Conservation (phyloP, 208 protist genomes). For the Crithidia thermophila region DNA sequence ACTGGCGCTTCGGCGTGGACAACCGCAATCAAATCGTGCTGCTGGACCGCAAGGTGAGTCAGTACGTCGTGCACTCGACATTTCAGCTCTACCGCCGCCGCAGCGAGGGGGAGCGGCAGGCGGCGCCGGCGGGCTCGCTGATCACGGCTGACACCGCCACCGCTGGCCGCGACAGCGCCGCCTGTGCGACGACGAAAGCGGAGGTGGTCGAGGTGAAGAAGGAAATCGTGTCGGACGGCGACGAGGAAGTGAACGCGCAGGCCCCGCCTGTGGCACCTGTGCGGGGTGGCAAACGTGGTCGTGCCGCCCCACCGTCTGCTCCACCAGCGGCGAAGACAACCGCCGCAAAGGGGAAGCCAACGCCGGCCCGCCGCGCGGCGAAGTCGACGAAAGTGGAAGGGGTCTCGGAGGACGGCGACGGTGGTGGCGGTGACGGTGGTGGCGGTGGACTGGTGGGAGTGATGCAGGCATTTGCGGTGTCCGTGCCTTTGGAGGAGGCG, state of each 20-base stretch:
- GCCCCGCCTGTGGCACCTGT: neutral
- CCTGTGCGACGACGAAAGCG: neutral
- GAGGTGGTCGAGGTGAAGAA: too few species aligned
- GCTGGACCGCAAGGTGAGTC: slow-evolving; percentile 31
- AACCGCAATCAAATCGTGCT: slow-evolving; percentile 27
- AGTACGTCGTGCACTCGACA: slow-evolving; percentile 15
- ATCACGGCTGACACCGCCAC: neutral
- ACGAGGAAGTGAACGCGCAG: neutral
- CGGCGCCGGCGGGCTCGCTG: neutral
- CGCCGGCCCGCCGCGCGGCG: neutral
- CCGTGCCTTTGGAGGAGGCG: slow-evolving; percentile 31
- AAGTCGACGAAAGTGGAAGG: neutral
- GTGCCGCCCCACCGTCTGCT: neutral
- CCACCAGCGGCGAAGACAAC: neutral
- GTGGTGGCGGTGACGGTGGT: neutral
- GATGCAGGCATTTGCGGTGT: neutral
- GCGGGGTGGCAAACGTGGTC: neutral
- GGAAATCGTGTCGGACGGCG: too few species aligned
- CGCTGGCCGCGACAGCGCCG: neutral
- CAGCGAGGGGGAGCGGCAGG: neutral
- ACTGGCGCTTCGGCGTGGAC: slow-evolving; percentile 41
- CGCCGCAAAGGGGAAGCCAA: neutral
- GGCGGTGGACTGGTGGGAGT: neutral
- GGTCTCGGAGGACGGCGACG: neutral
- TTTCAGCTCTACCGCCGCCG: slow-evolving; percentile 13